These are phyloP conservation scores for Lumnitzera racemosa DNA, from an alignment of 345 rosid species.

Conservation along the genomic window DNA sequence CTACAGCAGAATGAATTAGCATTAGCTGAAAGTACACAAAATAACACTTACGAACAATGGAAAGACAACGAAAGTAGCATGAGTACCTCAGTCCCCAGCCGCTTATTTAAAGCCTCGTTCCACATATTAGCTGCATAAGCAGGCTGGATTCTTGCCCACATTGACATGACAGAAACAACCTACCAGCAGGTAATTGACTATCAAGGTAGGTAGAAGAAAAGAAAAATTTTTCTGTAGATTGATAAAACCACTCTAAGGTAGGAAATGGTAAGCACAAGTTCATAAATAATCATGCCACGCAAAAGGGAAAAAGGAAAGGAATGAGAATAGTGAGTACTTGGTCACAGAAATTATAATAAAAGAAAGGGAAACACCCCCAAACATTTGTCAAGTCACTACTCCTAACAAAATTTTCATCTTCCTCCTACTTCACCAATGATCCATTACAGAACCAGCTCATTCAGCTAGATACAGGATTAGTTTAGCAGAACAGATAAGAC, in stretches of 20 bases:
- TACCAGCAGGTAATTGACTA: conserved; percentile 19
- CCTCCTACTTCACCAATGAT: no score
- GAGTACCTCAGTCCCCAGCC: conserved; percentile 85
- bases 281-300: no score
- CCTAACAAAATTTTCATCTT: no score
- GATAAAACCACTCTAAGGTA: neutral
- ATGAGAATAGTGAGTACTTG: no score
- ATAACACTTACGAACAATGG: neutral
- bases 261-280: no score
- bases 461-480: no score
- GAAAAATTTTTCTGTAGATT: neutral
- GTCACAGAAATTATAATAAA: no score
- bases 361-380: no score
- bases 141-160: conserved; percentile 97
- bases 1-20: neutral
- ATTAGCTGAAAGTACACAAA: neutral
- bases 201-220: neutral
- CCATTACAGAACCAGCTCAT: no score
- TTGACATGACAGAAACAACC: conserved; percentile 98
- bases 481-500: no score
- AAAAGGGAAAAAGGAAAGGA: neutral
- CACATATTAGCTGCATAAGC: conserved; percentile 98
- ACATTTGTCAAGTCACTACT: no score
- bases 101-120: conserved; percentile 96
- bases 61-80: neutral